Evolutionary conservation across 2,329 filamentous ascomycete genomes (phyloP).

Genomic region (Orbilia quercus): DNA sequence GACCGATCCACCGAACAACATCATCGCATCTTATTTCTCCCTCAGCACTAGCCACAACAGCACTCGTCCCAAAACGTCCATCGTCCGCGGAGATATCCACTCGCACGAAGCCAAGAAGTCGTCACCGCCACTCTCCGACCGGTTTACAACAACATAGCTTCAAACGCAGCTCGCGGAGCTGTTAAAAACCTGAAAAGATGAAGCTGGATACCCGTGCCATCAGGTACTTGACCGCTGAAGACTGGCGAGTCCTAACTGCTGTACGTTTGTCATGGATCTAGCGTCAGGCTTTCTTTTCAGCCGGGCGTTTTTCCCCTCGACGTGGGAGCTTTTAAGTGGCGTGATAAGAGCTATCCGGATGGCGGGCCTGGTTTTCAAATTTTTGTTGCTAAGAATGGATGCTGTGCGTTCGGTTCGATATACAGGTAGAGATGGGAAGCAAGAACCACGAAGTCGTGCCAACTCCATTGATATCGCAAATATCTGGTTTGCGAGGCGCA

Average conservation of each 20-base stretch:
- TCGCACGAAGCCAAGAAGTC: not conserved
- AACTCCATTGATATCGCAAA: constrained; percentile 84
- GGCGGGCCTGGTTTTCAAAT: too few species aligned
- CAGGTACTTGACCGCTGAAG: constrained; percentile 89
- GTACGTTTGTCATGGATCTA: constrained; percentile 68
- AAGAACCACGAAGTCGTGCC: constrained; percentile 98
- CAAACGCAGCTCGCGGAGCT: constrained; percentile 20
- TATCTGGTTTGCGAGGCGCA: constrained; percentile 81
- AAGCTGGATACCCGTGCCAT: constrained; percentile 94
- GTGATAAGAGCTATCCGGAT: constrained; percentile 12
- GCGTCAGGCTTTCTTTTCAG: constrained; percentile 12
- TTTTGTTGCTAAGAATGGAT: constrained; percentile 61
- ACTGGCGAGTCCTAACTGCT: constrained; percentile 93
- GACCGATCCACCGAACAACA: constrained; percentile 50
- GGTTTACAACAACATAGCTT: constrained; percentile 18
- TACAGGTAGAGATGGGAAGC: constrained; percentile 88
- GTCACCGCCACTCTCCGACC: constrained; percentile 21
- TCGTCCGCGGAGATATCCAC: not conserved
- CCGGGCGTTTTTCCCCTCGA: constrained; percentile 1
- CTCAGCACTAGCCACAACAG: constrained; percentile 29
- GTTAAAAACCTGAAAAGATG: constrained; percentile 77
- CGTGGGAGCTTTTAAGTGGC: constrained; percentile 38
- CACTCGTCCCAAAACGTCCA: not conserved
- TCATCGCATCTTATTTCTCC: constrained; percentile 14
- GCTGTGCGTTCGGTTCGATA: constrained; percentile 52